Percentiles rank a stretch among this genome's conserved stretches.
Conservation (phyloP, 2,329 filamentous ascomycete genomes). For the Paecilomyces variotii region DNA sequence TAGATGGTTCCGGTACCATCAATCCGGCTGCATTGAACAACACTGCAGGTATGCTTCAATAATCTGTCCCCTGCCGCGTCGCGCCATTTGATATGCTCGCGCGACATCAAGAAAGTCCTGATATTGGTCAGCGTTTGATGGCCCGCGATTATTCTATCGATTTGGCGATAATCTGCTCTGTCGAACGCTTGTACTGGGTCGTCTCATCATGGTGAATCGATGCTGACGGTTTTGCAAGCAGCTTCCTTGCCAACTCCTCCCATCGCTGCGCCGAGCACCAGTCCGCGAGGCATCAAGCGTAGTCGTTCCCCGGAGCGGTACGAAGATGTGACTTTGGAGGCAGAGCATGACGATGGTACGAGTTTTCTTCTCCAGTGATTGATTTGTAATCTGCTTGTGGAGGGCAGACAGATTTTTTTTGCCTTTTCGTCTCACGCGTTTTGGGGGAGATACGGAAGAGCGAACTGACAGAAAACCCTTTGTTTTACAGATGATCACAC, state of each 20-base stretch:
- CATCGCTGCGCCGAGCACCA: constrained; percentile 45
- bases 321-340: constrained; percentile 48
- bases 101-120: not conserved
- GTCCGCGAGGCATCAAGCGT: constrained; percentile 66
- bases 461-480: constrained; percentile 5
- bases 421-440: constrained; percentile 28
- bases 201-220: constrained; percentile 16
- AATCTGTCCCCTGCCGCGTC: not conserved
- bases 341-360: constrained; percentile 68
- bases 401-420: constrained; percentile 22
- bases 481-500: constrained; percentile 29
- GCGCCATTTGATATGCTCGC: not conserved
- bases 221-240: constrained; percentile 27
- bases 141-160: not conserved
- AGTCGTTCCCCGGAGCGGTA: constrained; percentile 66
- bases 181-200: constrained; percentile 3
- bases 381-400: constrained; percentile 5
- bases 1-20: constrained; percentile 79
- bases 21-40: constrained; percentile 81
- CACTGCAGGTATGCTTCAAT: constrained; percentile 49
- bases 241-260: constrained; percentile 33
- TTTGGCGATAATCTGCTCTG: not conserved
- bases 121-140: not conserved
- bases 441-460: constrained; percentile 1
- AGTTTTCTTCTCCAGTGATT: constrained; percentile 31